Conservation (phyloP, 768 basidiomycete species). For the Xerocomellus chrysenteron region DNA sequence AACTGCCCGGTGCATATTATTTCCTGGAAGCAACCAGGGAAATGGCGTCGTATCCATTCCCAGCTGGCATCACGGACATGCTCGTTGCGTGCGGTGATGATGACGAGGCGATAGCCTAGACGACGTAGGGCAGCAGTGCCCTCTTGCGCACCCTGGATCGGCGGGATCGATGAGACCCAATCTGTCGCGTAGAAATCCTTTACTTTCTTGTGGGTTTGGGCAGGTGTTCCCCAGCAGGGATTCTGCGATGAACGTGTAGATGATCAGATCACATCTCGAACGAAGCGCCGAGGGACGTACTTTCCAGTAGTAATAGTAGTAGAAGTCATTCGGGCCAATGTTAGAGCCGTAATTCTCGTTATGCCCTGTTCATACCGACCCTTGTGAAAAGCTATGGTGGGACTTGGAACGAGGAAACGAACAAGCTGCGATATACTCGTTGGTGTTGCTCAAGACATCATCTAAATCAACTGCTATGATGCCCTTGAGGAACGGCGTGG, state of each 20-base stretch:
- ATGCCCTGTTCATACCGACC: slow-evolving; percentile 50
- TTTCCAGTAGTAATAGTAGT: slow-evolving; percentile 81
- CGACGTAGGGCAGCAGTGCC: slow-evolving; percentile 53
- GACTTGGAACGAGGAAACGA: background rate
- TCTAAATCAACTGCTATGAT: slow-evolving; percentile 67
- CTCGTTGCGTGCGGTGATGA: slow-evolving; percentile 72
- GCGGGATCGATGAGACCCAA: slow-evolving; percentile 44
- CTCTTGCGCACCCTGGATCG: slow-evolving; percentile 62
- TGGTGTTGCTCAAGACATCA: slow-evolving; percentile 68
- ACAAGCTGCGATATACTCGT: slow-evolving; percentile 57
- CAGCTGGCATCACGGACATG: slow-evolving; percentile 57
- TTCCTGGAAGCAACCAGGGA: slow-evolving; percentile 60
- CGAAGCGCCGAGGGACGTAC: slow-evolving; percentile 29
- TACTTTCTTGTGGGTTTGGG: slow-evolving; percentile 60
- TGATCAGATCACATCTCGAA: background rate
- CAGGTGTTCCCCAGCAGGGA: slow-evolving; percentile 58
- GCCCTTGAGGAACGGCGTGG: slow-evolving; percentile 27
- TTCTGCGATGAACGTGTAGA: slow-evolving; percentile 33
- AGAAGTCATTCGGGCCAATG: slow-evolving; percentile 56
- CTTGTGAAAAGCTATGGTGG: background rate
- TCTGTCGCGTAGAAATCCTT: slow-evolving; percentile 55
- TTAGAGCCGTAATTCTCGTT: slow-evolving; percentile 55
- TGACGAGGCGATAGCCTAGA: slow-evolving; percentile 66
- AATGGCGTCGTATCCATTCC: slow-evolving; percentile 65
- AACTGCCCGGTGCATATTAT: slow-evolving; percentile 78